phyloP scores from a whole-genome alignment of 225 moss, liverwort and hornwort genomes.

The Lunularia cruciata region DNA sequence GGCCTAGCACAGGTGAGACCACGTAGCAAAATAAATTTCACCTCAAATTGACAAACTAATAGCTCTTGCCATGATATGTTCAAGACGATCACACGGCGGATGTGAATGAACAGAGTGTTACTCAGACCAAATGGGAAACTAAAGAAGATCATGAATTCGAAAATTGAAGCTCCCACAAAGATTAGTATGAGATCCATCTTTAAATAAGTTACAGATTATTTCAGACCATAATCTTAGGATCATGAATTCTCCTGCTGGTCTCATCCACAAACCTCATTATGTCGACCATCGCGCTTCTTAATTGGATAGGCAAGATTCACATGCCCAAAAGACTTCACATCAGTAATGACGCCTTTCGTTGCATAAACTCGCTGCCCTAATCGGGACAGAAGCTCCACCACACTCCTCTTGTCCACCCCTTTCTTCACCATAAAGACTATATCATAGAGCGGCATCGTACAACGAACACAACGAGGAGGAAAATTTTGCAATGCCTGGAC shows the following conservation, averaged over 20 bases:
- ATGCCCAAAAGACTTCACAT: conserved; percentile 89
- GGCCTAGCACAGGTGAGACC: conserved; percentile 48
- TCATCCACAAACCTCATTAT: conserved; percentile 59
- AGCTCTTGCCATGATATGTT: no score
- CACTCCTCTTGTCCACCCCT: conserved; percentile 71
- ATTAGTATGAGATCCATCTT: neutral
- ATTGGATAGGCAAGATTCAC: conserved; percentile 97
- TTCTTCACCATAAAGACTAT: conserved; percentile 94
- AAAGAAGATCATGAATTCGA: no score
- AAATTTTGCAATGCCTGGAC: no score
- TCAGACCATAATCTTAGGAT: no score
- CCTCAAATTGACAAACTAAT: no score
- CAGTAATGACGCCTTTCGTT: conserved; percentile 80
- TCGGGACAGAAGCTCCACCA: conserved; percentile 77
- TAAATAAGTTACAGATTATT: no score
- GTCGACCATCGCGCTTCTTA: conserved; percentile 94
- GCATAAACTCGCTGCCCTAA: conserved; percentile 91
- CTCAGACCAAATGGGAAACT: no score
- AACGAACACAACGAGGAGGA: no score
- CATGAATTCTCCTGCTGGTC: neutral
- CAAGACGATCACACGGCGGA: no score
- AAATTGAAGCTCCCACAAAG: neutral
- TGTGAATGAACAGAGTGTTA: no score
- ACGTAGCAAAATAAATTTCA: neutral
- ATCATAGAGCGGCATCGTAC: conserved; percentile 86